Base-by-base conservation (phyloP, 2,329 filamentous ascomycete species). In the Nothopassalora personata region DNA sequence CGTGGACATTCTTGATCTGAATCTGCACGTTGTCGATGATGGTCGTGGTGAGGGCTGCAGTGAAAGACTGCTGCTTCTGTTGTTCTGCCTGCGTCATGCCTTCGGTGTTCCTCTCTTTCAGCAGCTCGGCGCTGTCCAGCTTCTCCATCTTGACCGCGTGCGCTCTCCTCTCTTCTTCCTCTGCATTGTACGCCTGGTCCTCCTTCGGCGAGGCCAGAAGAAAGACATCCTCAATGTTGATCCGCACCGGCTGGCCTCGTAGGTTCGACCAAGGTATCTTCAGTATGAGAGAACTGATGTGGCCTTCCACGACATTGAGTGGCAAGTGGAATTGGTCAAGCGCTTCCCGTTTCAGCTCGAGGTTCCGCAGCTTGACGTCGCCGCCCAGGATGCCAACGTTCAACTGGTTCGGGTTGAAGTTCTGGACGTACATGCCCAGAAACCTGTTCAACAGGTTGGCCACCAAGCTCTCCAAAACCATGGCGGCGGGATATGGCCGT, bases 331-430 rank as follows among this genome's bases (percentile, higher is more conserved):
- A 85, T 80, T 99, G 95, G 73, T 99, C 94, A 66, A 99, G 87
- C 18, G 94, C 94, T 80, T 99, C 94, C 59, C 90, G 86, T 57
- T 92, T 90, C 51, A 99, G 83, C 78, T 99, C 90, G 60, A 99
- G 86, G 70, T 99, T 87, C 61, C 87, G 87, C 49, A 99, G 83
- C 78, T 96, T 96, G 70, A 99, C 94, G 79, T 99, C 94, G 69
- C 95, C 94, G 23, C 90, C 96, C 94, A 93, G 99, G 71, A 99
- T 99, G 64, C 95, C 94, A 64, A 99, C 92, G 74, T 99, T 99
- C 66, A 99, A 83, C 80, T 99, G 94, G 71, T 91, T 89, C 56
- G 94, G 91, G 76, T 99, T 94, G 74, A 99, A 99, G 78, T 99
- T 97, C 83, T 96, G 92, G 76, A 99, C 93, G 76, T 99, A 99